phyloP scores from a whole-genome alignment of 73 alveolate genomes.

The Effrenium voratum region DNA sequence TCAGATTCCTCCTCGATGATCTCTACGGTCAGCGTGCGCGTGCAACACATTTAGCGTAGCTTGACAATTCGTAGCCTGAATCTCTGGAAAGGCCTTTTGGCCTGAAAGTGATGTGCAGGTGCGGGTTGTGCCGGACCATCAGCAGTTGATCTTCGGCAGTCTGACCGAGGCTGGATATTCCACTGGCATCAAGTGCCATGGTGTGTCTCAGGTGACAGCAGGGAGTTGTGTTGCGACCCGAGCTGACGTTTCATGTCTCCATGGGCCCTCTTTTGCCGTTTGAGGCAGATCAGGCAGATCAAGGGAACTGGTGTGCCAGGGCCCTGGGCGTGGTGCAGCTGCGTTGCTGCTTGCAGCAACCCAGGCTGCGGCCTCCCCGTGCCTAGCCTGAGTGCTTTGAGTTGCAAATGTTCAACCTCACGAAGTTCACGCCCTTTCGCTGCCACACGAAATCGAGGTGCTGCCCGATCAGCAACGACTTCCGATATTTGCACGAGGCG shows the following conservation, averaged over 20 bases:
- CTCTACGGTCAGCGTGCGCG: too few species aligned
- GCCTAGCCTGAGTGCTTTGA: background rate
- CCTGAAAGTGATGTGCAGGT: too few species aligned
- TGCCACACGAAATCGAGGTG: background rate
- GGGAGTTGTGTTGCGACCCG: background rate
- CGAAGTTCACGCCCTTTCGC: too few species aligned
- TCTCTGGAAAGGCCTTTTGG: too few species aligned
- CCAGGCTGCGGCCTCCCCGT: constrained; percentile 16
- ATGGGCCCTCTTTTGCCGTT: background rate
- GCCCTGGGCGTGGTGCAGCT: background rate
- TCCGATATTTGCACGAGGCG: constrained; percentile 9
- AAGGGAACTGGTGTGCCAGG: constrained; percentile 23
- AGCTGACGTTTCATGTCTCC: background rate
- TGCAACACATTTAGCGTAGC: too few species aligned
- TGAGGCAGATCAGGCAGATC: constrained; percentile 1
- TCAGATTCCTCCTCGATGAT: too few species aligned
- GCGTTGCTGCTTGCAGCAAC: too few species aligned
- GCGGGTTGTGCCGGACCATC: constrained; percentile 22
- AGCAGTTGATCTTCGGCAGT: constrained; percentile 11
- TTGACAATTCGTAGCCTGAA: too few species aligned
- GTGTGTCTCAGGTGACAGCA: background rate
- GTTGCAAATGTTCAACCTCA: too few species aligned
- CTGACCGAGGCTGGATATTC: background rate
- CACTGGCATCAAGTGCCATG: background rate
- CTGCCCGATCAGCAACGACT: constrained; percentile 46